A percentile compares a stretch with the other conserved stretches of the same genome.
These are phyloP conservation scores for Polyporus arcularius DNA, from an alignment of 768 basidiomycete genomes.

Conservation along the genomic window DNA sequence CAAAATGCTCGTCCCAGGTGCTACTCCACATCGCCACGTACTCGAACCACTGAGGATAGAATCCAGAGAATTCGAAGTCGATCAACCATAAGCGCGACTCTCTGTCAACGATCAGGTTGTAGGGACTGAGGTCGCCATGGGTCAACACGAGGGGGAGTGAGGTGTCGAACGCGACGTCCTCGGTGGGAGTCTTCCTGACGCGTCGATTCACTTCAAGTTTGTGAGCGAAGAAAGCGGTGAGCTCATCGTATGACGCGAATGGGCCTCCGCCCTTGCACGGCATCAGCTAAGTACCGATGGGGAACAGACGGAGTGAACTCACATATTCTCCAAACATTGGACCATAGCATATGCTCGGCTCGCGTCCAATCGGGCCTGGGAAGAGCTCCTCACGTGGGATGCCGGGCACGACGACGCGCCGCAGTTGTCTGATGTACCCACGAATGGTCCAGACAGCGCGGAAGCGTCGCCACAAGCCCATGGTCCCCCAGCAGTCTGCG, in stretches of 20 bases:
- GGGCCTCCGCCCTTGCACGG: slow-evolving; percentile 27
- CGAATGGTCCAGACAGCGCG: slow-evolving; percentile 23
- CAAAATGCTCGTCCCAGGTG: too few relatives aligned
- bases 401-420: slow-evolving; percentile 2
- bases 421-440: slow-evolving; percentile 28
- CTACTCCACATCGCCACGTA: background rate
- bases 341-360: slow-evolving; percentile 12
- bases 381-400: background rate
- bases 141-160: slow-evolving; percentile 14
- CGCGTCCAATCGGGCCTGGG: slow-evolving; percentile 3
- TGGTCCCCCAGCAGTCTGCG: slow-evolving; percentile 19
- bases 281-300: background rate
- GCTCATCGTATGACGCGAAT: slow-evolving; percentile 29
- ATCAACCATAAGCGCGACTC: slow-evolving; percentile 10
- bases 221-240: slow-evolving; percentile 27
- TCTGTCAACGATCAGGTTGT: slow-evolving; percentile 4
- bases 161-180: slow-evolving; percentile 9
- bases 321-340: slow-evolving; percentile 26
- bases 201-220: slow-evolving; percentile 12
- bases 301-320: background rate
- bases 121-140: background rate
- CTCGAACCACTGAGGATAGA: slow-evolving; percentile 15
- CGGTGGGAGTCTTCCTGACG: slow-evolving; percentile 10
- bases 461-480: slow-evolving; percentile 20
- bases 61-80: slow-evolving; percentile 15